Evolutionary conservation across 2,329 filamentous ascomycete genomes (phyloP).

Genomic region (Septoria linicola): DNA sequence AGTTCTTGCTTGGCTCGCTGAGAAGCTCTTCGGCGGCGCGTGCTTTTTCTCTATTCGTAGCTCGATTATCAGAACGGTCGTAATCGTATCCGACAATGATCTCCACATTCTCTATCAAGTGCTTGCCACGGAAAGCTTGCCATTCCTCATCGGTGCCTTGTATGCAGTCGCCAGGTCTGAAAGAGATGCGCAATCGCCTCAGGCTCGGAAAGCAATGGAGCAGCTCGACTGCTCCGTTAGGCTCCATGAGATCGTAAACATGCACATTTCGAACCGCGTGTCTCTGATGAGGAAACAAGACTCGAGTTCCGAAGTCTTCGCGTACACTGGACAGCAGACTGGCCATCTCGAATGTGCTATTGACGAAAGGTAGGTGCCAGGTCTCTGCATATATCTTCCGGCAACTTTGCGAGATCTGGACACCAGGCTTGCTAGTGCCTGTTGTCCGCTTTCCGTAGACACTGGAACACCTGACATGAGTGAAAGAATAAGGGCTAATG

Average conservation of each 20-base stretch:
- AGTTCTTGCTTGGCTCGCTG: no score
- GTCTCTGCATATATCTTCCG: constrained; percentile 3
- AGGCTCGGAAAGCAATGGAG: not conserved
- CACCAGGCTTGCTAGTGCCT: not conserved
- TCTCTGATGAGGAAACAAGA: constrained; percentile 3
- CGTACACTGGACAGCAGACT: not conserved
- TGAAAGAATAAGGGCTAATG: not conserved
- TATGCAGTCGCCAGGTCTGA: not conserved
- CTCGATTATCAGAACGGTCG: not conserved
- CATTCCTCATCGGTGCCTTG: not conserved
- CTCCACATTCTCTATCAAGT: not conserved
- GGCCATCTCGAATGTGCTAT: not conserved
- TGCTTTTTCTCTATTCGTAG: not conserved
- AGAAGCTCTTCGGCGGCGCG: not conserved
- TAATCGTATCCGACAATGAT: constrained; percentile 4
- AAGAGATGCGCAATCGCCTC: not conserved
- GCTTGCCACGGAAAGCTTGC: not conserved
- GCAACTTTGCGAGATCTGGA: not conserved
- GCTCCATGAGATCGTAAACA: not conserved
- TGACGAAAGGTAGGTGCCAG: constrained; percentile 4
- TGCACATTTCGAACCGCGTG: not conserved
- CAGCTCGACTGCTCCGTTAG: not conserved
- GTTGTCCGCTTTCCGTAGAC: no score
- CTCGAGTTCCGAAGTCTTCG: not conserved
- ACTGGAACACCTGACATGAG: not conserved